phyloP scores from a whole-genome alignment of 2,329 filamentous ascomycete species.

The Colletotrichum plurivorum region DNA sequence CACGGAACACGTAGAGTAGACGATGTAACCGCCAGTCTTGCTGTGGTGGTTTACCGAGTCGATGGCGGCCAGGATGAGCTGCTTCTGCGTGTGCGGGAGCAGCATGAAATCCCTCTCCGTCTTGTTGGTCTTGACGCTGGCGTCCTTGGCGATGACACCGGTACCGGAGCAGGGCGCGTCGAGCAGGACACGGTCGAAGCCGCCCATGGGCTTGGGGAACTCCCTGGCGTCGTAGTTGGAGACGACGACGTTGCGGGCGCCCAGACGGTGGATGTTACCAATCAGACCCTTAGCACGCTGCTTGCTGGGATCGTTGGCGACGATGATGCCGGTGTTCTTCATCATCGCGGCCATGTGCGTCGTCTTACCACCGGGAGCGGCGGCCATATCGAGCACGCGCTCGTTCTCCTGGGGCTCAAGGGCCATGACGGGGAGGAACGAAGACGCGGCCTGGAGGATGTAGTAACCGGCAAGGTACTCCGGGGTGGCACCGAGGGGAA shows the following conservation, averaged over 20 bases:
- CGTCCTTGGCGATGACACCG: slow-evolving; percentile 97
- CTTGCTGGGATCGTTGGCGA: slow-evolving; percentile 98
- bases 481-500: slow-evolving; percentile 91
- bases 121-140: slow-evolving; percentile 98
- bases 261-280: slow-evolving; percentile 96
- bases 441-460: slow-evolving; percentile 96
- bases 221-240: slow-evolving; percentile 96
- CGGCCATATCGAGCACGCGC: slow-evolving; percentile 89
- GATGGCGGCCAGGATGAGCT: slow-evolving; percentile 91
- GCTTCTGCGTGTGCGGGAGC: slow-evolving; percentile 94
- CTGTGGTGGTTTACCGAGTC: slow-evolving; percentile 93
- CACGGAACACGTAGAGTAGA: slow-evolving; percentile 97
- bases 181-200: slow-evolving; percentile 94
- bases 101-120: slow-evolving; percentile 93
- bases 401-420: slow-evolving; percentile 93
- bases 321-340: slow-evolving; percentile 96
- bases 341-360: slow-evolving; percentile 97
- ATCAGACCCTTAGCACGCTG: slow-evolving; percentile 95
- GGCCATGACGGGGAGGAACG: slow-evolving; percentile 98
- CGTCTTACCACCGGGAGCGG: slow-evolving; percentile 95
- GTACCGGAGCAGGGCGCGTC: slow-evolving; percentile 82
- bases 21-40: slow-evolving; percentile 94
- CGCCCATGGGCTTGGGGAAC: slow-evolving; percentile 94
- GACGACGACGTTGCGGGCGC: slow-evolving; percentile 88
- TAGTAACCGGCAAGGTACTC: slow-evolving; percentile 98